Conservation (phyloP, 1,284 basidiomycete species). For the Irpex lacteus region DNA sequence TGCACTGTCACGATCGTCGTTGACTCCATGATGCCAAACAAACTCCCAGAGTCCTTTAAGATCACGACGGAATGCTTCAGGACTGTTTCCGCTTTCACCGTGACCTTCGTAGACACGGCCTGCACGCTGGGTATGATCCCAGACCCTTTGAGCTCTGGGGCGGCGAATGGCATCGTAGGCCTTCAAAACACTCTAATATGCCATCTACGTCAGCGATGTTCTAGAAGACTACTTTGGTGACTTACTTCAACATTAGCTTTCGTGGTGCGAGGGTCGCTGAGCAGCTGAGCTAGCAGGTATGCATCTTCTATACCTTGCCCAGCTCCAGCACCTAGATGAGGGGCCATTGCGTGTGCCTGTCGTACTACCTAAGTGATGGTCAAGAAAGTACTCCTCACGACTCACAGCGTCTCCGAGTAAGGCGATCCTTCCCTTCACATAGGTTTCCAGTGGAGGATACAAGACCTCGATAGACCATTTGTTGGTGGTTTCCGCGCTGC, state of each 20-base stretch:
- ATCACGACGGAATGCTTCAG: not conserved
- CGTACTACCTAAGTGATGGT: not conserved
- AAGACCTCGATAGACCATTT: conserved; percentile 62
- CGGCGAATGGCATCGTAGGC: conserved; percentile 13
- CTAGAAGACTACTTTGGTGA: not conserved
- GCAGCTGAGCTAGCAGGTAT: conserved; percentile 45
- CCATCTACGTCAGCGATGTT: not conserved
- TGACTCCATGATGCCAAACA: conserved; percentile 2
- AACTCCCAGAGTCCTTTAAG: not conserved
- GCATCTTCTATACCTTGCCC: conserved; percentile 66
- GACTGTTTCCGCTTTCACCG: conserved; percentile 2
- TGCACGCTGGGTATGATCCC: conserved; percentile 11
- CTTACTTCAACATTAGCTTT: conserved; percentile 43
- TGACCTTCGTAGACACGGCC: conserved; percentile 13
- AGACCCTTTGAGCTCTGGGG: conserved; percentile 13
- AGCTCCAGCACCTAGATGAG: conserved; percentile 59
- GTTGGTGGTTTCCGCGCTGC: conserved; percentile 45
- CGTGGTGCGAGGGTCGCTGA: conserved; percentile 43
- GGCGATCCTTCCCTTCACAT: conserved; percentile 44
- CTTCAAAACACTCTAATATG: conserved; percentile 4
- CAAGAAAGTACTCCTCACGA: conserved; percentile 3
- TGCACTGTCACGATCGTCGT: not conserved
- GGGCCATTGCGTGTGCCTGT: conserved; percentile 59
- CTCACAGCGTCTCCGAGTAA: conserved; percentile 60
- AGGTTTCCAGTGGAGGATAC: conserved; percentile 46